phyloP scores from a whole-genome alignment of 2,329 filamentous ascomycete species.

The Colletotrichum salicis region DNA sequence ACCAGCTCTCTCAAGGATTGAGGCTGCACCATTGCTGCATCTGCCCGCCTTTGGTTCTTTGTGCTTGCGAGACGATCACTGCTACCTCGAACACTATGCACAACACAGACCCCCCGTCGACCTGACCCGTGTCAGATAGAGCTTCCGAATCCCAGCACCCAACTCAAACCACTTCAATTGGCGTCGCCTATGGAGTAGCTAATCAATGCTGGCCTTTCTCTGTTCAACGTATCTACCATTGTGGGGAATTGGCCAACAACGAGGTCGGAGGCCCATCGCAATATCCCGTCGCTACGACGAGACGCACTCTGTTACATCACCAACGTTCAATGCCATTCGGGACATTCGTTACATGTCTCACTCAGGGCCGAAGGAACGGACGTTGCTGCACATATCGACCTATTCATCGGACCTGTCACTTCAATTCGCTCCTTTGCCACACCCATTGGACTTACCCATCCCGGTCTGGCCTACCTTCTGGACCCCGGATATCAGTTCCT shows the following conservation, averaged over 20 bases:
- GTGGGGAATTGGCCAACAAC: conserved; percentile 10
- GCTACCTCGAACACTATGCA: conserved; percentile 23
- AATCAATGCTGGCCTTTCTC: neutral
- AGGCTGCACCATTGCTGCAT: conserved; percentile 31
- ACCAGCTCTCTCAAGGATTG: conserved; percentile 14
- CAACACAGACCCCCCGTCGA: conserved; percentile 28
- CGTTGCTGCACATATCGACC: conserved; percentile 9
- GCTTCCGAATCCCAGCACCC: neutral
- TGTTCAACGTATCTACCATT: conserved; percentile 6
- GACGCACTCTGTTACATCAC: conserved; percentile 18
- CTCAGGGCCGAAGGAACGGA: conserved; percentile 1
- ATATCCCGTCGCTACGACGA: conserved; percentile 18
- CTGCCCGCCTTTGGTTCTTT: conserved; percentile 20
- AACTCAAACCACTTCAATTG: neutral
- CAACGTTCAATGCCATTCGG: conserved; percentile 6
- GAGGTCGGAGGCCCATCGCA: conserved; percentile 14
- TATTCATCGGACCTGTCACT: neutral
- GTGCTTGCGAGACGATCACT: conserved; percentile 21
- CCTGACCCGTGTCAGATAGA: conserved; percentile 30
- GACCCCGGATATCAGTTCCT: conserved; percentile 25
- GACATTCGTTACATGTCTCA: conserved; percentile 8
- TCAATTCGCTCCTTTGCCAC: conserved; percentile 26
- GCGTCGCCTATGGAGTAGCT: neutral
- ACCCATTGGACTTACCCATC: conserved; percentile 13
- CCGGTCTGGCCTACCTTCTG: conserved; percentile 22